Evolutionary conservation across 2,329 filamentous ascomycete species (phyloP).

Genomic region (Tolypocladium pustulatum): DNA sequence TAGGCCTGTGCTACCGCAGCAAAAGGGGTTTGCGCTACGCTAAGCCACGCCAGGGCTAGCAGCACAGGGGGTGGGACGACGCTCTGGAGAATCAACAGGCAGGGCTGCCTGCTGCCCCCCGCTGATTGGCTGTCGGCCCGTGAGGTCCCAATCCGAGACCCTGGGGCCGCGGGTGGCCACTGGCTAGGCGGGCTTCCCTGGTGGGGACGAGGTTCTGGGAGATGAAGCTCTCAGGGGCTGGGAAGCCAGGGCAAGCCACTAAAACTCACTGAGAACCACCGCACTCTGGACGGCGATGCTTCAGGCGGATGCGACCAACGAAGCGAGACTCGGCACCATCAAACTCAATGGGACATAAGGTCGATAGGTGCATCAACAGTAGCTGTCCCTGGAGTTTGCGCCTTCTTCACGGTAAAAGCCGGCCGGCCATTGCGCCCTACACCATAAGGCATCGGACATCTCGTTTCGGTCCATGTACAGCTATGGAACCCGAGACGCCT

Average conservation of each 20-base stretch:
- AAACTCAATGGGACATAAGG: no score
- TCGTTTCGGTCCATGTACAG: background rate
- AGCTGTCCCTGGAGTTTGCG: background rate
- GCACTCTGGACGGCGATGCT: background rate
- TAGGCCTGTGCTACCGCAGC: constrained; percentile 12
- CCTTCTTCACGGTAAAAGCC: background rate
- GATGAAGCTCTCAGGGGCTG: background rate
- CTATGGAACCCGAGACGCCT: background rate
- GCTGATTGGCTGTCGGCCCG: constrained; percentile 11
- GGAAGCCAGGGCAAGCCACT: background rate
- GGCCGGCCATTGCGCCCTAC: background rate
- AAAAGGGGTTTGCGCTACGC: constrained; percentile 22
- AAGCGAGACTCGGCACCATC: background rate
- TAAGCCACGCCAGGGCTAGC: constrained; percentile 15
- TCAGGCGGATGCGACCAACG: background rate
- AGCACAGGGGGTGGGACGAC: constrained; percentile 5
- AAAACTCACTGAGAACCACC: background rate
- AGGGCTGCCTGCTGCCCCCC: constrained; percentile 7
- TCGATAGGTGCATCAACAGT: background rate
- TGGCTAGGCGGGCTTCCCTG: background rate
- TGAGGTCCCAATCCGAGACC: background rate
- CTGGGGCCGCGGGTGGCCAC: background rate
- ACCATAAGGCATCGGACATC: background rate
- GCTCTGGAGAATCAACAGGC: constrained; percentile 18
- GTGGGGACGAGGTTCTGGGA: background rate